phyloP scores from a whole-genome alignment of 116 monocot genomes.

The Thalassia testudinum region DNA sequence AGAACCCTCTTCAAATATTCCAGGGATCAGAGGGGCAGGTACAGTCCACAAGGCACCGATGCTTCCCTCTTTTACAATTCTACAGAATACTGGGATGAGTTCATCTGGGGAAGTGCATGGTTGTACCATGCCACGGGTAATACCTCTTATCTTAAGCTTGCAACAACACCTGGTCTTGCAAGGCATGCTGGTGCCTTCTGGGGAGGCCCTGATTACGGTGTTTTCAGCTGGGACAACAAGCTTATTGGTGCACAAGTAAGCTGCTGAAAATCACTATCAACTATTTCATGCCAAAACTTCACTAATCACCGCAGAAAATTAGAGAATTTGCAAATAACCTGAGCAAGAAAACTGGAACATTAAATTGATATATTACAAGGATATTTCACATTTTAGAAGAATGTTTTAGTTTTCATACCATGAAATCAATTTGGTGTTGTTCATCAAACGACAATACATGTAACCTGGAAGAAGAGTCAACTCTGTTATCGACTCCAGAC shows the following conservation, averaged over 20 bases:
- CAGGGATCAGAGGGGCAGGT: constrained; percentile 33
- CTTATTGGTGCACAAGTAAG: constrained; percentile 41
- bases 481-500: too few species aligned
- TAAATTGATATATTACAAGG: too few species aligned
- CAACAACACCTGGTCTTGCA: constrained; percentile 25
- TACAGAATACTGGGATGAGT: constrained; percentile 54
- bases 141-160: constrained; percentile 29
- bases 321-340: too few species aligned
- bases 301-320: too few species aligned
- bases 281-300: too few species aligned
- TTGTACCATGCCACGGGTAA: constrained; percentile 60
- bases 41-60: constrained; percentile 36
- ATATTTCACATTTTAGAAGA: too few species aligned
- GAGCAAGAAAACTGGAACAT: too few species aligned
- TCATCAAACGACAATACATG: too few species aligned
- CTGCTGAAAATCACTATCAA: neutral
- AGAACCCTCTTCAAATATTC: constrained; percentile 40
- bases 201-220: constrained; percentile 54
- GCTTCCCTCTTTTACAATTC: constrained; percentile 50
- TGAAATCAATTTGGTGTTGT: too few species aligned
- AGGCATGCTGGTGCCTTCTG: constrained; percentile 63
- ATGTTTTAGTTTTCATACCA: too few species aligned
- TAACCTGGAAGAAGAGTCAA: too few species aligned
- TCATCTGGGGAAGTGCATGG: constrained; percentile 63
- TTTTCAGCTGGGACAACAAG: constrained; percentile 67